These are phyloP conservation scores for Brassica balearica DNA, from an alignment of 441 rosid genomes.

Conservation along the genomic window DNA sequence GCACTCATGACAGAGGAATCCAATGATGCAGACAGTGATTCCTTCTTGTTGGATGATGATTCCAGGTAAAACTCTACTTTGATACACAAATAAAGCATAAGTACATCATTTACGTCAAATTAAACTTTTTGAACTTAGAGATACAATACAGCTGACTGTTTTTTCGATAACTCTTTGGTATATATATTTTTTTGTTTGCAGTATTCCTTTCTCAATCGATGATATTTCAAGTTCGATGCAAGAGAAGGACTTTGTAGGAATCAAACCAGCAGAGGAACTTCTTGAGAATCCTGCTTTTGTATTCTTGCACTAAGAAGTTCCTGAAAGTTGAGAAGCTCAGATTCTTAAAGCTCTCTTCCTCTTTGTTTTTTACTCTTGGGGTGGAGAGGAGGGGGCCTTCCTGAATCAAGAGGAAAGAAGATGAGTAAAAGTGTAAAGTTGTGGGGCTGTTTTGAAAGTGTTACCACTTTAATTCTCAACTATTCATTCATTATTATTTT, in stretches of 20 bases:
- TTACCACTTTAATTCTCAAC: slow-evolving; percentile 16
- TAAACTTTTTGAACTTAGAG: slow-evolving; percentile 11
- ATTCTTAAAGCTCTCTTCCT: slow-evolving; percentile 38
- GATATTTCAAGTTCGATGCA: slow-evolving; percentile 57
- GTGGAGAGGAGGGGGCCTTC: slow-evolving; percentile 27
- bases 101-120: neutral
- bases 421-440: slow-evolving; percentile 41
- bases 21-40: slow-evolving; percentile 69
- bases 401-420: slow-evolving; percentile 34
- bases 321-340: slow-evolving; percentile 40
- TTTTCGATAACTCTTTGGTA: neutral
- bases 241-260: slow-evolving; percentile 68
- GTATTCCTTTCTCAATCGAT: slow-evolving; percentile 83
- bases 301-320: slow-evolving; percentile 56
- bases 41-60: slow-evolving; percentile 72
- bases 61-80: slow-evolving; percentile 49
- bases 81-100: slow-evolving; percentile 4
- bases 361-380: slow-evolving; percentile 25
- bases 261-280: slow-evolving; percentile 73
- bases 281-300: slow-evolving; percentile 72
- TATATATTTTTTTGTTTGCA: slow-evolving; percentile 44
- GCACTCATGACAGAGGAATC: slow-evolving; percentile 73
- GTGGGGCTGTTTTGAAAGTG: slow-evolving; percentile 31
- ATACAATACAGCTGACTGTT: neutral
- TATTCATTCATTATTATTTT: slow-evolving; percentile 45